Percentiles rank a stretch among this genome's conserved stretches.
These are phyloP conservation scores for Botrytis pseudocinerea DNA, from an alignment of 2,329 filamentous ascomycete species.

Conservation along the genomic window DNA sequence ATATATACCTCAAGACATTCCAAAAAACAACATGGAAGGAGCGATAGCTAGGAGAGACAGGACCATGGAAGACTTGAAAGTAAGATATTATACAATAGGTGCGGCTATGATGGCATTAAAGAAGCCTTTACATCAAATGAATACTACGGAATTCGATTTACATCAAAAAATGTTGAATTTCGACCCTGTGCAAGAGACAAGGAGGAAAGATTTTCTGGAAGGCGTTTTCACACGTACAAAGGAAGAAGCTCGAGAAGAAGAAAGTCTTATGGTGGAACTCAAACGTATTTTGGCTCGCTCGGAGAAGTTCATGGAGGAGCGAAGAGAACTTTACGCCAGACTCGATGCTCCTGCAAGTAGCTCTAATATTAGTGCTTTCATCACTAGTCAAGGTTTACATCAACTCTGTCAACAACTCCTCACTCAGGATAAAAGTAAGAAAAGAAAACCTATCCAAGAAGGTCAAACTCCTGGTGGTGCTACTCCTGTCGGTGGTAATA, in stretches of 20 bases:
- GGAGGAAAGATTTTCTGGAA: conserved; percentile 82
- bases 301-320: conserved; percentile 82
- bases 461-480: conserved; percentile 46
- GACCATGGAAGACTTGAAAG: conserved; percentile 87
- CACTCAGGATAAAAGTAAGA: conserved; percentile 83
- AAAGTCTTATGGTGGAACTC: conserved; percentile 83
- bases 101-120: conserved; percentile 78
- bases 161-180: conserved; percentile 88
- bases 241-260: conserved; percentile 90
- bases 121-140: conserved; percentile 84
- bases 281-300: conserved; percentile 88
- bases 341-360: conserved; percentile 78
- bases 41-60: conserved; percentile 51
- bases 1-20: conserved; percentile 51
- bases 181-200: conserved; percentile 74
- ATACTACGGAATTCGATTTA: conserved; percentile 74
- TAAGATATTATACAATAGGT: conserved; percentile 84
- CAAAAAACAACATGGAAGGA: background rate
- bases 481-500: conserved; percentile 40
- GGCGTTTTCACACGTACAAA: conserved; percentile 75
- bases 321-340: conserved; percentile 80
- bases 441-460: conserved; percentile 71
- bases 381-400: conserved; percentile 76
- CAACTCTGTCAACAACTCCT: conserved; percentile 81
- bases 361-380: conserved; percentile 72